Evolutionary conservation across 768 basidiomycete genomes (phyloP).

Genomic region (Amanita pallidorosea): DNA sequence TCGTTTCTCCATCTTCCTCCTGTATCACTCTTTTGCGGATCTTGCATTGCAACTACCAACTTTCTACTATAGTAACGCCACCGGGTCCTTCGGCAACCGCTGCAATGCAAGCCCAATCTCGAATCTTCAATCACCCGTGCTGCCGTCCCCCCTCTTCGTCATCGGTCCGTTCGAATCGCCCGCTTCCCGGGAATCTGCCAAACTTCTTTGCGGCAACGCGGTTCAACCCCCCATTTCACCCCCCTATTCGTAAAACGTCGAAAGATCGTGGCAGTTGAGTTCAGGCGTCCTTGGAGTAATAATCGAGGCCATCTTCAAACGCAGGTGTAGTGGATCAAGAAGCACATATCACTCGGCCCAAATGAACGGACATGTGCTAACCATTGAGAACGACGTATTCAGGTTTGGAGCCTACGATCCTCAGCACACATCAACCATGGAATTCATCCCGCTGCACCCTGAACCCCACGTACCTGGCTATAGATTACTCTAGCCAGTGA

Average conservation of each 20-base stretch:
- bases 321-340: too few relatives aligned
- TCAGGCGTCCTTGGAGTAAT: slow-evolving; percentile 25
- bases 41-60: too few relatives aligned
- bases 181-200: slow-evolving; percentile 7
- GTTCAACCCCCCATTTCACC: slow-evolving; percentile 53
- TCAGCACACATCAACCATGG: neutral
- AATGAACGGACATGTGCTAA: slow-evolving; percentile 83
- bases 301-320: too few relatives aligned
- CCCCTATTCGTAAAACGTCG: slow-evolving; percentile 55
- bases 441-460: too few relatives aligned
- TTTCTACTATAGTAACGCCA: too few relatives aligned
- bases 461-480: slow-evolving; percentile 68
- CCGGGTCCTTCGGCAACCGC: too few relatives aligned
- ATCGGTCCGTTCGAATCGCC: neutral
- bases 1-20: neutral
- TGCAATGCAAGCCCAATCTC: too few relatives aligned
- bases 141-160: neutral
- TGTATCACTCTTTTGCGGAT: neutral
- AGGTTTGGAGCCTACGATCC: slow-evolving; percentile 79
- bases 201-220: slow-evolving; percentile 36
- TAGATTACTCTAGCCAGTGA: slow-evolving; percentile 74
- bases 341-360: slow-evolving; percentile 64
- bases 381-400: slow-evolving; percentile 90
- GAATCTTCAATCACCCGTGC: too few relatives aligned
- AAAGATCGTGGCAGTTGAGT: slow-evolving; percentile 66